Base-by-base conservation (phyloP, 106 monocot genomes). In the Cymbidium sinense region DNA sequence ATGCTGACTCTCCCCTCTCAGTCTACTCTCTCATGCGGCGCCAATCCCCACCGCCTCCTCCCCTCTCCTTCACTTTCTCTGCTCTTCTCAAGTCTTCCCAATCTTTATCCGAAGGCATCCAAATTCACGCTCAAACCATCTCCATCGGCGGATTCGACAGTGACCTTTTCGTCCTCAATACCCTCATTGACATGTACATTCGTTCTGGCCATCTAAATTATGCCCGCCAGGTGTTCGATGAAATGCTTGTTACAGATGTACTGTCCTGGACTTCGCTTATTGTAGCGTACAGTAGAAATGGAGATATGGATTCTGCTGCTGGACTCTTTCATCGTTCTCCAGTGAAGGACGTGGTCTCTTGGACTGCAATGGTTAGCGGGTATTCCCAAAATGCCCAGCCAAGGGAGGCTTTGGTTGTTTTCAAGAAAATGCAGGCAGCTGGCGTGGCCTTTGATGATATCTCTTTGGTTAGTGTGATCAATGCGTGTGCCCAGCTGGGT, bases 311-410 rank as follows among this genome's bases (percentile, higher is more conserved):
- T 44, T 64, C 67, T 11, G 91, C 89, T 0, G 82, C 69, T 67
- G 73, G 30, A 9, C 64, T 94, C 37, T 94, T 94, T 43, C 76
- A 65, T 20, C 55, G 7, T 19, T 74, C 82, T 43, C 84, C 82
- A 1, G 83, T 55, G 33, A 87, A 85, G 78, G 87, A 87, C 21
- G 34, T 78, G 73, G 83, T 91, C 29, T 83, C 89, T 0, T 95
- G 95, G 95, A 95, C 89, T 18, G 86, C 95, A 0, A 86, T 94
- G 87, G 77, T 95, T 25, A 86, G 86, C 1, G 88, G 91, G 34
- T 95, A 89, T 55, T 81, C 78, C 2, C 89, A 95, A 79, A 91
- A 91, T 61, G 86, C 84, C 1, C 77, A 76, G 77, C 95, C 91
- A 0, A 83, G 34, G 36, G 87, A 93, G 34, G 88, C 90, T 20